Conservation (phyloP, 805 yeast species). For the Ogataea dorogensis region DNA sequence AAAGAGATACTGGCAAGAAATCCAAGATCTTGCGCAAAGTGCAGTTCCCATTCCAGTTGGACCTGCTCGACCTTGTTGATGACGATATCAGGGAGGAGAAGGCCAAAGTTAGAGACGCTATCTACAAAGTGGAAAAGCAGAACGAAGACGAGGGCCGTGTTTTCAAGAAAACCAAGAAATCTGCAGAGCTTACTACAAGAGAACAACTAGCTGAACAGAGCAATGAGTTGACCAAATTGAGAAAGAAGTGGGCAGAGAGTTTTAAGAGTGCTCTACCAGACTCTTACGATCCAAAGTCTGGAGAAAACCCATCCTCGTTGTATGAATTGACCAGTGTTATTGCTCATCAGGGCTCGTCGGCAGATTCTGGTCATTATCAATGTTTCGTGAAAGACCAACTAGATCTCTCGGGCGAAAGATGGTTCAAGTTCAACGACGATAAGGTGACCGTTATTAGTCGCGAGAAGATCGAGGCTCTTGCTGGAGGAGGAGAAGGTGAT, state of each 20-base stretch:
- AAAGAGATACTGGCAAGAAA: slow-evolving; percentile 84
- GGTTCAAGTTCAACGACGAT: slow-evolving; percentile 97
- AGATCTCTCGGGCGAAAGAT: slow-evolving; percentile 63
- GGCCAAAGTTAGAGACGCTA: slow-evolving; percentile 69
- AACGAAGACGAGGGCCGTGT: slow-evolving; percentile 70
- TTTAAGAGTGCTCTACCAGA: slow-evolving; percentile 46
- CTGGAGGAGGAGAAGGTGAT: slow-evolving; percentile 99
- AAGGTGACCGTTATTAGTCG: slow-evolving; percentile 74
- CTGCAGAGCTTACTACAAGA: slow-evolving; percentile 42
- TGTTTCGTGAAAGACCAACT: slow-evolving; percentile 73
- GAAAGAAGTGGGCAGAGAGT: slow-evolving; percentile 48
- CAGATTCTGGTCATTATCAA: slow-evolving; percentile 97
- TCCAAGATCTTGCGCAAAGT: slow-evolving; percentile 93
- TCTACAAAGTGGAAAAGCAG: slow-evolving; percentile 73
- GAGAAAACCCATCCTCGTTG: slow-evolving; percentile 84
- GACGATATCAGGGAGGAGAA: slow-evolving; percentile 69
- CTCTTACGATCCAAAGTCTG: slow-evolving; percentile 38
- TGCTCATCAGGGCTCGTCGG: slow-evolving; percentile 93
- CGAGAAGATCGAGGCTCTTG: slow-evolving; percentile 77
- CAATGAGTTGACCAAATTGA: slow-evolving; percentile 46
- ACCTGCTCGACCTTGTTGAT: slow-evolving; percentile 80
- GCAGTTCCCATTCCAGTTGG: slow-evolving; percentile 90
- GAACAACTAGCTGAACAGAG: slow-evolving; percentile 57
- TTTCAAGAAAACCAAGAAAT: slow-evolving; percentile 58
- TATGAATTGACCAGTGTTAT: slow-evolving; percentile 81